Evolutionary conservation across 495 filamentous ascomycete species (phyloP), one percentile per base, ranked within the genome.

Genomic region (Trichocladium antarcticum): DNA sequence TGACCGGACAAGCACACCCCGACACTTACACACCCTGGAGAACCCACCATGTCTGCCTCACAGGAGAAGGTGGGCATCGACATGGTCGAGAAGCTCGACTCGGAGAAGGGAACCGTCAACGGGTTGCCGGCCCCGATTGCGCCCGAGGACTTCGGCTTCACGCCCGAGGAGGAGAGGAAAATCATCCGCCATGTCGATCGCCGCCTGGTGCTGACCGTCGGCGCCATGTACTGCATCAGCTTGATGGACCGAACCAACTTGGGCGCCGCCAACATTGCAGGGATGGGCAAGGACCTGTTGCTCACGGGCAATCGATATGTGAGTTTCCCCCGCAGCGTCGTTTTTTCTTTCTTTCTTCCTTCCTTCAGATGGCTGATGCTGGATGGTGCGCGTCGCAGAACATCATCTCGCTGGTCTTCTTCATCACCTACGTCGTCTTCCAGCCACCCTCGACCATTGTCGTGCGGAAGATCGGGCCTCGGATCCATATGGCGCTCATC

Each of bases 161-260:
- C 65, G 1, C 48, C 40, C 3, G 50, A 57, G 22, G 65, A 73
- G 53, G 56, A 71, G 53, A 64, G 56, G 47, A 42, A 24, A 15
- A 72, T 87, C 57, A 78, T 84, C 40, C 69, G 71, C 17, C 72
- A 75, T 5, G 64, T 85, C 57, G 82, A 87, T 56, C 55, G 70
- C 29, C 76, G 82, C 0, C 67, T 87, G 9, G 79, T 85, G 27
- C 62, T 75, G 0, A 84, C 78, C 28, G 68, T 79, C 3, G 82
- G 83, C 5, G 60, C 78, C 53, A 71, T 83, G 57, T 85, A 85
- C 61, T 81, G 76, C 54, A 69, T 82, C 50, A 75, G 69, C 24
- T 58, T 85, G 44, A 81, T 85, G 75, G 82, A 85, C 60, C 66
- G 83, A 3, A 83, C 79, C 6, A 87, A 87, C 60, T 54, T 85